These are phyloP conservation scores for Camellia oleifera DNA, from an alignment of 179 eudicot genomes.

Conservation along the genomic window DNA sequence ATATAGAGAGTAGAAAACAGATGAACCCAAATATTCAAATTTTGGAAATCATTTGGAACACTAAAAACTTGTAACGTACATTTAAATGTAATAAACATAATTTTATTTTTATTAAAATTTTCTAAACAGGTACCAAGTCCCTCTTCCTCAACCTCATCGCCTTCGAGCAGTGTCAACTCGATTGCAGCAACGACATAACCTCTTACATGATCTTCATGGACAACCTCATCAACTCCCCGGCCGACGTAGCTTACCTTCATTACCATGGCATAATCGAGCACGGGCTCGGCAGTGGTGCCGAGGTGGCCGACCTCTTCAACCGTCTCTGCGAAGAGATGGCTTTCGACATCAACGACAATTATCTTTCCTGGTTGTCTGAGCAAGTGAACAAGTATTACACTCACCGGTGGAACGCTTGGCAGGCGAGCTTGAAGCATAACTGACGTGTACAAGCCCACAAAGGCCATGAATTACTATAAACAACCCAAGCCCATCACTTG, in stretches of 20 bases:
- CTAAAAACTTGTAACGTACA: no score
- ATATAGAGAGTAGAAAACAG: no score
- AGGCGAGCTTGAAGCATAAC: conserved; percentile 66
- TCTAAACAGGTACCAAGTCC: conserved; percentile 41
- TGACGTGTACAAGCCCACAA: no score
- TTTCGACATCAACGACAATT: conserved; percentile 79
- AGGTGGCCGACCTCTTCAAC: conserved; percentile 83
- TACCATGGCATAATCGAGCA: conserved; percentile 83
- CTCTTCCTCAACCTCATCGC: conserved; percentile 86
- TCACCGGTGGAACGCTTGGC: conserved; percentile 80
- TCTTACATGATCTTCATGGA: conserved; percentile 93
- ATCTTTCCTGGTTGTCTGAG: conserved; percentile 62
- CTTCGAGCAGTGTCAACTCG: conserved; percentile 77
- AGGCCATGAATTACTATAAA: no score
- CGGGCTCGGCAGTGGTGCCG: conserved; percentile 85
- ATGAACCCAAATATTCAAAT: no score
- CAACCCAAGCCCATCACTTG: no score
- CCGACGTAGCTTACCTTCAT: conserved; percentile 46
- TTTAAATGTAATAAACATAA: no score
- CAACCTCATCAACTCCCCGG: conserved; percentile 67
- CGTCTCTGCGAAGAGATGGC: conserved; percentile 85
- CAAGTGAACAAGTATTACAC: conserved; percentile 57
- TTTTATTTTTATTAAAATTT: no score
- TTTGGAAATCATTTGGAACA: no score
- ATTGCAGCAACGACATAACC: conserved; percentile 72